Percentiles rank a stretch among this genome's conserved stretches.
These are phyloP conservation scores for Podaxis mareebaensis DNA, from an alignment of 768 basidiomycete genomes.

Conservation along the genomic window DNA sequence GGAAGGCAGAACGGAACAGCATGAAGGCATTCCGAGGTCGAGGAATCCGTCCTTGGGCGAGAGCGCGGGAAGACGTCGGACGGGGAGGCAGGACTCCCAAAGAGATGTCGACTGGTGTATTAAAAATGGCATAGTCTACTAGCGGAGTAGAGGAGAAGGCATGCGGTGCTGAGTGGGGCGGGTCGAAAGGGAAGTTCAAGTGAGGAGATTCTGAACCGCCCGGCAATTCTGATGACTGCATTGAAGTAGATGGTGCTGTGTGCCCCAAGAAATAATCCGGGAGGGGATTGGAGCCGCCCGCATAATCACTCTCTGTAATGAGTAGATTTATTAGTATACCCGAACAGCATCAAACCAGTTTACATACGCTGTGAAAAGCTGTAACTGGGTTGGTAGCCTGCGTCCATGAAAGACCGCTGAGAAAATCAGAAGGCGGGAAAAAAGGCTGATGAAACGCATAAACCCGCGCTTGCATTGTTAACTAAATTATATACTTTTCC, in stretches of 20 bases:
- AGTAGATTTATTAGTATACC: constrained; percentile 6
- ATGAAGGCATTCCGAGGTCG: constrained; percentile 88
- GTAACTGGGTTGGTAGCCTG: constrained; percentile 14
- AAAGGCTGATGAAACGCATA: constrained; percentile 14
- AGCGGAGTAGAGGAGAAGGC: constrained; percentile 4
- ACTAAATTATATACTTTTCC: constrained; percentile 18
- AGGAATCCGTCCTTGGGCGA: constrained; percentile 53
- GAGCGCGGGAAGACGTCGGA: constrained; percentile 21
- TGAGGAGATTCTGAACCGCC: neutral
- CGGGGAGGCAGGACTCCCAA: constrained; percentile 20
- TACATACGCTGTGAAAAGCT: constrained; percentile 13
- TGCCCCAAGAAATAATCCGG: constrained; percentile 1
- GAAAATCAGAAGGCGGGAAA: constrained; percentile 14
- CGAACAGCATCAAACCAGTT: neutral
- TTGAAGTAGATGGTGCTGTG: neutral
- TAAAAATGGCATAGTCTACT: constrained; percentile 11
- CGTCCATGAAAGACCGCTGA: constrained; percentile 12
- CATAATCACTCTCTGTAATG: constrained; percentile 21
- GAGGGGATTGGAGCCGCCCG: neutral
- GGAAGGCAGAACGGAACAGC: constrained; percentile 64
- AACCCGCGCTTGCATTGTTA: constrained; percentile 16
- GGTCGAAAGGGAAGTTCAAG: constrained; percentile 4
- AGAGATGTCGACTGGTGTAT: constrained; percentile 15
- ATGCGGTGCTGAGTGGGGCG: neutral
- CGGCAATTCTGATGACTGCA: constrained; percentile 9